Evolutionary conservation across 1,284 basidiomycete species (phyloP).

Genomic region (Leccinum fuscescens): DNA sequence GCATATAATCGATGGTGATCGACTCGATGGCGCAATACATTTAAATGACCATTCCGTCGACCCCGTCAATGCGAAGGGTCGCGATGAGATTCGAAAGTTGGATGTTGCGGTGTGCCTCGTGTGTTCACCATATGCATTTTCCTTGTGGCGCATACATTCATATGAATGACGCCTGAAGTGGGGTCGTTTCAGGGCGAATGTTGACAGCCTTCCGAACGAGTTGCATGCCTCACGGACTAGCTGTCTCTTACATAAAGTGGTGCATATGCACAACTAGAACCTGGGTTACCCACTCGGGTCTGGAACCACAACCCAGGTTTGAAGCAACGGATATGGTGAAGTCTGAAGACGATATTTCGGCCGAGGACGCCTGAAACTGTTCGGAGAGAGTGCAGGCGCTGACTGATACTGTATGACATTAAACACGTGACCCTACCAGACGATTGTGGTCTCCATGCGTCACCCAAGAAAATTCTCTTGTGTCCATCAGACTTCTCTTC

Average conservation of each 20-base stretch:
- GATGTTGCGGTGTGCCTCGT: slow-evolving; percentile 1
- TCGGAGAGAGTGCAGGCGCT: background rate
- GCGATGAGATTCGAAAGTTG: slow-evolving; percentile 7
- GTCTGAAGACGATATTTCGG: background rate
- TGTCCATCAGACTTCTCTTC: slow-evolving; percentile 10
- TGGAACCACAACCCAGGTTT: background rate
- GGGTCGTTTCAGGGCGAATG: background rate
- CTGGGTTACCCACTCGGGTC: background rate
- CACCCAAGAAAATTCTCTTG: background rate
- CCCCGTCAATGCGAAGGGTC: background rate
- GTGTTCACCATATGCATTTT: slow-evolving; percentile 5
- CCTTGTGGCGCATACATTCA: background rate
- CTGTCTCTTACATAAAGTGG: background rate
- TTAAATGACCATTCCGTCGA: background rate
- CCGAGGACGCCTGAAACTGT: background rate
- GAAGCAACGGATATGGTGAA: background rate
- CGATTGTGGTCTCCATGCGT: background rate
- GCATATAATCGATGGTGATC: slow-evolving; percentile 4
- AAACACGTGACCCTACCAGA: background rate
- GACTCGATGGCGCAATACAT: background rate
- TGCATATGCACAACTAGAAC: background rate
- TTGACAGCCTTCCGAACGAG: background rate
- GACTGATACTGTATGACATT: background rate
- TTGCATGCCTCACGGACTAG: background rate
- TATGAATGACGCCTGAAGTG: background rate